phyloP scores from a whole-genome alignment of 1,284 basidiomycete genomes.

The Salmacisia buchloeana region DNA sequence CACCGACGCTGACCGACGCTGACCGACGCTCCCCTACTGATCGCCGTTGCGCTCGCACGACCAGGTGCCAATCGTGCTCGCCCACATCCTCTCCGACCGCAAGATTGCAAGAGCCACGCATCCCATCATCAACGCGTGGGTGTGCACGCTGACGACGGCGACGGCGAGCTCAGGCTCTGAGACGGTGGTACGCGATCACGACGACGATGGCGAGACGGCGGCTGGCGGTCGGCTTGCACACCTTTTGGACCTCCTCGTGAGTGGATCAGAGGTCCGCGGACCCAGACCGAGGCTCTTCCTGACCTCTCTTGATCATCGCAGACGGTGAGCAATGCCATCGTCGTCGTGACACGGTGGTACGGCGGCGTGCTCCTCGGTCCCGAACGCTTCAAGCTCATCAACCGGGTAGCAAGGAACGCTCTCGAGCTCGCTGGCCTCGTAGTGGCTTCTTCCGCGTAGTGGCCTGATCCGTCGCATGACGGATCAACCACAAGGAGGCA shows the following conservation, averaged over 20 bases:
- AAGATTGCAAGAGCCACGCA: conserved; percentile 44
- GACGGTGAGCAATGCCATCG: conserved; percentile 40
- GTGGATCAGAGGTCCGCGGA: conserved; percentile 8
- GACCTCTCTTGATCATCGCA: neutral
- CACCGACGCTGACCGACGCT: neutral
- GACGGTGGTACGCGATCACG: conserved; percentile 24
- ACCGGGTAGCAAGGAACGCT: conserved; percentile 40
- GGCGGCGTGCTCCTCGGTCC: conserved; percentile 45
- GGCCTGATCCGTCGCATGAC: neutral
- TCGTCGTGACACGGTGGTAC: conserved; percentile 48
- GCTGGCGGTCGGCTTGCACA: conserved; percentile 50
- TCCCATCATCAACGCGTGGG: conserved; percentile 49
- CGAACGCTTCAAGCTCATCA: conserved; percentile 48
- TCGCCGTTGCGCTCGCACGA: conserved; percentile 18
- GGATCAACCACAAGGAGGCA: too few relatives aligned
- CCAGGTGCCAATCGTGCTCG: conserved; percentile 30
- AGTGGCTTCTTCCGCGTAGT: neutral
- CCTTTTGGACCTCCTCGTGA: conserved; percentile 39
- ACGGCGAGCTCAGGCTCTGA: neutral
- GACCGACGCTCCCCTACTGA: neutral
- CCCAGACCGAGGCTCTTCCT: neutral
- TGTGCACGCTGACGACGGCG: conserved; percentile 26
- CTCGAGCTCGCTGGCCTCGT: conserved; percentile 36
- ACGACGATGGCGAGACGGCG: conserved; percentile 50
- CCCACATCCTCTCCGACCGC: conserved; percentile 32